Base-by-base conservation (phyloP, 495 filamentous ascomycete species). In the Usnea hakonensis region DNA sequence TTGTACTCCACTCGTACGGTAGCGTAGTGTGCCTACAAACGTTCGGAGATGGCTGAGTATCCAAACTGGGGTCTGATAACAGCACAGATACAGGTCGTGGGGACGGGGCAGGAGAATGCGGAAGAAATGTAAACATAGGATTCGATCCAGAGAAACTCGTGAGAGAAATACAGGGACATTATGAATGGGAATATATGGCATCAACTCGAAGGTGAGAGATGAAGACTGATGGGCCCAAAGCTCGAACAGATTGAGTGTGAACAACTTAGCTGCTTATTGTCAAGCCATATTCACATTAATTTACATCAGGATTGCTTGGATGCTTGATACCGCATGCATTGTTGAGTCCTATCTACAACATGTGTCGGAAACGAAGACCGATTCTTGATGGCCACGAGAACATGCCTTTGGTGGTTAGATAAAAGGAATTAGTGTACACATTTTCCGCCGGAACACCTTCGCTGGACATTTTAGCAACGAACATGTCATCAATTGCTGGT, bases 371-470 rank as follows among this genome's bases (percentile, higher is more conserved):
- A 57, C 33, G 37, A 32, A 23, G 35, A 21, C 37, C n/a, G n/a
- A n/a, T n/a, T n/a, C n/a, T n/a, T 38, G n/a, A 30, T 23, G 17
- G 54, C 33, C 33, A 23, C 54, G 33, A 21, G 21, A 1, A 37
- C 23, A 37, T 38, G 19, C 32, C 23, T n/a, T 40, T 17, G n/a
- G 10, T 19, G 5, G 23, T 52, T 28, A 52, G 6, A 28, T 52
- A 52, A 30, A 23, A 50, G 28, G 13, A 52, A 32, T 52, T 32
- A 32, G 48, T 52, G 48, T 52, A 52, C 48, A 52, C 48, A 32
- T 33, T 41, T 41, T 52, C 59, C 35, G 57, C 57, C 41, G 46
- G 48, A 55, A 61, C 59, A 61, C 59, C 59, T 40, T 61, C 59
- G 59, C 59, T 61, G 35, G 8, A 61, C 28, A 21, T 16, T 40